Evolutionary conservation across 805 yeast genomes (phyloP).

Genomic region (Kregervanrija delftensis): DNA sequence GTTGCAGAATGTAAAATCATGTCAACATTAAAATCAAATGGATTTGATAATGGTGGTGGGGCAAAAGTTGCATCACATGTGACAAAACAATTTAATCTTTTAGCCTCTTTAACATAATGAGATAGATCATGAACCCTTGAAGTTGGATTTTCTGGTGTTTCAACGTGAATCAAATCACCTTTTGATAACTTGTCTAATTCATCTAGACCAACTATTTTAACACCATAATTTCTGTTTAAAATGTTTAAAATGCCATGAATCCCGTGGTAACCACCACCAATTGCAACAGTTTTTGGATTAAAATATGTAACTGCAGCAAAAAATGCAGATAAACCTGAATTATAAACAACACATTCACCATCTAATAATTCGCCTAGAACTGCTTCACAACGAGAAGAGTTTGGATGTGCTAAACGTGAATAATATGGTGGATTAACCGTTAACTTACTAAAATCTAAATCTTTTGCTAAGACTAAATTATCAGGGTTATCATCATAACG

Average conservation of each 20-base stretch:
- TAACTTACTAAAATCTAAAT: conserved; percentile 12
- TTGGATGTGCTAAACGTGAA: conserved; percentile 73
- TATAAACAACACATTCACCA: conserved; percentile 62
- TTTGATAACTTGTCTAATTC: conserved; percentile 40
- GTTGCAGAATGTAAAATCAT: conserved; percentile 90
- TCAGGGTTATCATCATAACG: conserved; percentile 57
- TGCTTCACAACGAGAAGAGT: conserved; percentile 58
- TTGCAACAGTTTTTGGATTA: conserved; percentile 65
- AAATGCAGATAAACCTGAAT: conserved; percentile 78
- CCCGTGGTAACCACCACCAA: conserved; percentile 84
- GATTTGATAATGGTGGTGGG: conserved; percentile 83
- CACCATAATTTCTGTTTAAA: conserved; percentile 52
- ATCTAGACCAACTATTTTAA: conserved; percentile 43
- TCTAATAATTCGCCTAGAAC: conserved; percentile 53
- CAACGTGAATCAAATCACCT: conserved; percentile 79
- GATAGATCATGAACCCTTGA: conserved; percentile 61
- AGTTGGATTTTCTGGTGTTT: conserved; percentile 84
- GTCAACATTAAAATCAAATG: conserved; percentile 80
- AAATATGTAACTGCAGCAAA: conserved; percentile 62
- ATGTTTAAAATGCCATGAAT: conserved; percentile 64
- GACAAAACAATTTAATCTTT: conserved; percentile 65
- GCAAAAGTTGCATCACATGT: conserved; percentile 86
- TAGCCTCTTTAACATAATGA: conserved; percentile 64
- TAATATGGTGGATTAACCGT: conserved; percentile 39
- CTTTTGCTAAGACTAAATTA: conserved; percentile 42